phyloP scores from a whole-genome alignment of 768 basidiomycete species.

The Suillus plorans region DNA sequence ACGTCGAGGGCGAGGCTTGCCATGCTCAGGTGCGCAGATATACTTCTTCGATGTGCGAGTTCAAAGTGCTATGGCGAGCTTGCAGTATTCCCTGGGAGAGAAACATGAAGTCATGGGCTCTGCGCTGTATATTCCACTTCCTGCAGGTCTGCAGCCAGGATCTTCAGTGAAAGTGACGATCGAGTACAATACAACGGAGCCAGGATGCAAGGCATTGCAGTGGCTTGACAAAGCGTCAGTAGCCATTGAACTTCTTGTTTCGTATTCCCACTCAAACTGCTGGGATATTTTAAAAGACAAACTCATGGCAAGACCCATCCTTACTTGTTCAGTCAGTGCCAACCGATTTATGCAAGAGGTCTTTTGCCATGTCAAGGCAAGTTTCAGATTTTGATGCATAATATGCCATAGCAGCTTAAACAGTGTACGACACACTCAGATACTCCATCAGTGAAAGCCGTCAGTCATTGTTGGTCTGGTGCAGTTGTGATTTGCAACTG shows the following conservation, averaged over 20 bases:
- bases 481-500: not conserved
- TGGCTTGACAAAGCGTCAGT: conserved; percentile 82
- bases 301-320: conserved; percentile 85
- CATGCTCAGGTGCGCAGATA: conserved; percentile 40
- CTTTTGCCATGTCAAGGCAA: conserved; percentile 78
- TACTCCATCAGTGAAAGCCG: conserved; percentile 84
- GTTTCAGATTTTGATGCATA: not conserved
- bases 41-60: not conserved
- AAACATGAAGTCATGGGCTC: conserved; percentile 77
- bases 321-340: conserved; percentile 91
- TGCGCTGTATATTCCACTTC: conserved; percentile 62
- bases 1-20: conserved; percentile 52
- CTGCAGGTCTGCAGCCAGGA: conserved; percentile 32
- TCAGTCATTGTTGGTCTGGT: conserved; percentile 31
- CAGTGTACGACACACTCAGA: conserved; percentile 42
- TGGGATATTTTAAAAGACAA: conserved; percentile 45
- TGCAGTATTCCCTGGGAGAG: conserved; percentile 52
- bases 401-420: too few species aligned
- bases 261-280: not conserved
- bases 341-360: conserved; percentile 86
- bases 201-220: conserved; percentile 70
- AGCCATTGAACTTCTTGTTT: not conserved
- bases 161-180: conserved; percentile 49
- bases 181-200: conserved; percentile 70
- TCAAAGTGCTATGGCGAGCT: not conserved